Evolutionary conservation across 305 asterid genomes (phyloP).

Genomic region (Rubia balearica): DNA sequence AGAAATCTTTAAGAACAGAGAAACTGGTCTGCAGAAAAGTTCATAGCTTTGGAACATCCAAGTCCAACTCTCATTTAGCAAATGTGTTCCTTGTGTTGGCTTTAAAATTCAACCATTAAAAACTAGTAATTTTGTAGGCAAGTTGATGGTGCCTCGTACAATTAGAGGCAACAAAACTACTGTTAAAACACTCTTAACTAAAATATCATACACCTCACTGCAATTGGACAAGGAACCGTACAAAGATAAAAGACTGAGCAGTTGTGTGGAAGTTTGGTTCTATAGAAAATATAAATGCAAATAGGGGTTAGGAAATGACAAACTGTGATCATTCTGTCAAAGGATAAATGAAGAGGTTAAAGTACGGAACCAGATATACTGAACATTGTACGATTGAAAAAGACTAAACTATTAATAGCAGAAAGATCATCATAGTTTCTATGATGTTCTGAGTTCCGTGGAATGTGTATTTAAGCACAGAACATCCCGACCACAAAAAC

Average conservation of each 20-base stretch:
- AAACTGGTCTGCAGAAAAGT: neutral
- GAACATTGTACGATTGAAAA: neutral
- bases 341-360: neutral
- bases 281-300: neutral
- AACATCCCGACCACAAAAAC: neutral
- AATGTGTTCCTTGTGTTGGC: neutral
- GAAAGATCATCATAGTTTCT: neutral
- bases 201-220: neutral
- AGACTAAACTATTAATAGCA: neutral
- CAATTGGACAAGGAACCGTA: neutral
- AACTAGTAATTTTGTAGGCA: neutral
- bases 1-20: neutral
- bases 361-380: neutral
- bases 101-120: neutral
- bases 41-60: neutral
- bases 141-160: neutral
- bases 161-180: neutral
- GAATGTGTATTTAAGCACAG: neutral
- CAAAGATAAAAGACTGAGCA: neutral
- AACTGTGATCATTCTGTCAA: neutral
- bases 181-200: neutral
- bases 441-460: neutral
- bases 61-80: neutral
- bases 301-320: neutral
- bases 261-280: neutral